Conservation (phyloP, 192 early-diverging fungal genomes). For the Umbelopsis vinacea region DNA sequence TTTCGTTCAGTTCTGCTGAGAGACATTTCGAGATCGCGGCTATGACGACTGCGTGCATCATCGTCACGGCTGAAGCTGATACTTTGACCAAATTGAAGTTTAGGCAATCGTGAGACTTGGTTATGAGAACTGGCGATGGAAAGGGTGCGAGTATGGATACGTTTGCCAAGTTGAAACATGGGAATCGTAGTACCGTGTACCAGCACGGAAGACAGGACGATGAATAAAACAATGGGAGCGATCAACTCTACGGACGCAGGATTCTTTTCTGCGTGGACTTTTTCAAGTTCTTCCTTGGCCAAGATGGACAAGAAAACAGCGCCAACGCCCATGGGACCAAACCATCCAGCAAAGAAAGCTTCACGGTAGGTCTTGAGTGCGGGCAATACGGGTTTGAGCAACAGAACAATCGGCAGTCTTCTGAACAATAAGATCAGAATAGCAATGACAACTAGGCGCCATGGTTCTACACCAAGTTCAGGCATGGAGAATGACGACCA, state of each 20-base stretch:
- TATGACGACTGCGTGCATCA: conserved; percentile 15
- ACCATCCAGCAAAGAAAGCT: conserved; percentile 87
- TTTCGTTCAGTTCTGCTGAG: conserved; percentile 34
- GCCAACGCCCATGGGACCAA: conserved; percentile 80
- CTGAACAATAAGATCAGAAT: conserved; percentile 71
- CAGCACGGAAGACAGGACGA: conserved; percentile 82
- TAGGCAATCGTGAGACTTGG: conserved; percentile 38
- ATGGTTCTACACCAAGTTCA: conserved; percentile 59
- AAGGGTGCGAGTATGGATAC: conserved; percentile 39
- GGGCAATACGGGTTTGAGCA: conserved; percentile 67
- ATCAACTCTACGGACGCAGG: conserved; percentile 38
- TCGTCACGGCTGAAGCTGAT: conserved; percentile 26
- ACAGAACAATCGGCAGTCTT: conserved; percentile 72
- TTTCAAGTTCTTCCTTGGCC: conserved; percentile 45
- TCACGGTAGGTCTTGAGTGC: conserved; percentile 73
- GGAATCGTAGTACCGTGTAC: conserved; percentile 85
- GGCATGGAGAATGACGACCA: conserved; percentile 67
- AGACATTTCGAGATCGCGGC: not conserved
- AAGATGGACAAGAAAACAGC: conserved; percentile 57
- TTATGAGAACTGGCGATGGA: conserved; percentile 35
- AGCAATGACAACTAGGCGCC: conserved; percentile 68
- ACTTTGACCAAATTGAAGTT: conserved; percentile 36
- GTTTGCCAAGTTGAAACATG: conserved; percentile 67
- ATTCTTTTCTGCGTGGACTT: conserved; percentile 16
- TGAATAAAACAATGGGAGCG: conserved; percentile 66